Base-by-base conservation (phyloP, 2,329 filamentous ascomycete genomes). In the Scedosporium minutisporum region DNA sequence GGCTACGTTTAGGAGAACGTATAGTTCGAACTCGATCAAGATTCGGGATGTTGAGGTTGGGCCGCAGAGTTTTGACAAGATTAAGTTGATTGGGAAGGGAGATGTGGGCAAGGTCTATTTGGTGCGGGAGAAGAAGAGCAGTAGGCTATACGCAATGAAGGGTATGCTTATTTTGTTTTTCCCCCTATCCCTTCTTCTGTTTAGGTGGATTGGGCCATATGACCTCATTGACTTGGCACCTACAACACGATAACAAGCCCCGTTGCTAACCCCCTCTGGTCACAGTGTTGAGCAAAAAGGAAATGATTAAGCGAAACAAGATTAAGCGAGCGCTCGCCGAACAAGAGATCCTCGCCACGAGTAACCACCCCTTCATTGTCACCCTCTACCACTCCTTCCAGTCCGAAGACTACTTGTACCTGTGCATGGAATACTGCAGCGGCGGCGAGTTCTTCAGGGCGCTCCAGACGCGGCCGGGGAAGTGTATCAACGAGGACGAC, bases 281-380 rank as follows among this genome's bases (percentile, higher is more conserved):
- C 61, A 16, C 72, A 97, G 95, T 99, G 5, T 74, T 99, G 75
- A 97, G 93, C 82, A 99, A 99, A 78, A 97, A 97, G 81, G 95
- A 99, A 76, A 99, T 99, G 95, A 99, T 99, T 77, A 99, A 99
- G 80, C 89, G 95, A 64, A 99, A 99, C 82, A 99, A 99, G 83
- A 99, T 99, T 79, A 99, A 99, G 83, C 87, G 95, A 72, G 95
- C 95, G 14, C 82, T 99, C 68, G 95, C 95, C 44, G 95, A 99
- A 77, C 95, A 97, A 74, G 95, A 99, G 75, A 99, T 99, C 67
- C 80, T 99, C 62, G 95, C 95, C 7, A 99, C 95, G 51, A 97
- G 93, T 80, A 99, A 99, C 70, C 95, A 99, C 71, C 95, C 95
- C 0, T 99, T 99, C 75, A 99, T 99, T 72, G 95, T 99, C 66